Evolutionary conservation across 148 eudicot genomes (phyloP), one percentile per base, ranked within the genome.

Genomic region (Persicaria tinctoria): DNA sequence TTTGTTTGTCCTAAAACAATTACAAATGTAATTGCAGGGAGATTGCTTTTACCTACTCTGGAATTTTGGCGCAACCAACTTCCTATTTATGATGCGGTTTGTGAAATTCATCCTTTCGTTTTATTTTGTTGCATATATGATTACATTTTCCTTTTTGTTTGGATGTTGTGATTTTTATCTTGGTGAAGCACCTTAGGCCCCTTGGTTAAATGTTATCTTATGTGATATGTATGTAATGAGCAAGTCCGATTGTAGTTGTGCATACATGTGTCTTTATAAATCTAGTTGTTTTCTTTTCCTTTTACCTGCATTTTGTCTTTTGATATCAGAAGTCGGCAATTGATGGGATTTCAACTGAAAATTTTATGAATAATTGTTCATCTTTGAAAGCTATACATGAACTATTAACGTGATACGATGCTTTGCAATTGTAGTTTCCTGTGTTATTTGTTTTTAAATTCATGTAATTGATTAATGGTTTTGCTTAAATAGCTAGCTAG

Each of bases 11-110:
- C 48, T 38, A 2, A 66, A 12, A 66, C 48, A 66, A 41, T 66
- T n/a, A n/a, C n/a, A n/a, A n/a, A n/a, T 72, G 57, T 46, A 72
- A 41, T 66, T 72, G 57, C 57, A 72, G 74, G 74, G 74, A 72
- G 74, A 48, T 23, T 49, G 59, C 74, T 72, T 72, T 72, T 72
- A 56, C 74, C 74, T 72, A 23, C 11, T 38, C 23, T 72, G 56
- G 74, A 72, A 50, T 72, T 47, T 47, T 72, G 74, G 74, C 57
- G 74, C 74, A 72, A 49, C 32, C 74, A 72, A 72, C 4, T 72
- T 8, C 74, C 74, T 72, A 12, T 51, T 20, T 72, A 72, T 23
- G 55, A 72, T 49, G 74, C 74, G 74, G 74, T 72, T 47, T 72
- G 74, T 72, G 46, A 49, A 72, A 49, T 72, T 49, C 55, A 48